Percentiles rank a stretch among this genome's conserved stretches.
Evolutionary conservation across 2,329 filamentous ascomycete species (phyloP).

Genomic region (Diaporthe eres): DNA sequence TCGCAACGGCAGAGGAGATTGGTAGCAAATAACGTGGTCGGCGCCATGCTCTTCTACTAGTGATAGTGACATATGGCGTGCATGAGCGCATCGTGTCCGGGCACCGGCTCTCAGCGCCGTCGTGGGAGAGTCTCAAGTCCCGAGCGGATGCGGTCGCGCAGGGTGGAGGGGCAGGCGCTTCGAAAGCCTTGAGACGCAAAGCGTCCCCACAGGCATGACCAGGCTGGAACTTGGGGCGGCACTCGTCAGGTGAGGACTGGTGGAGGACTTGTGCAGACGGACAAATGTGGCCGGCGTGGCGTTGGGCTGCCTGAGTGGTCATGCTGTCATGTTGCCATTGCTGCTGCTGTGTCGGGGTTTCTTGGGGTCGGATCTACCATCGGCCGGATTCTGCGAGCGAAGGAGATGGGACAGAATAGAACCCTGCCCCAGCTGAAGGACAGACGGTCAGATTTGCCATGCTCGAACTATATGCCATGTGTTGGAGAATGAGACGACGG

Average conservation of each 20-base stretch:
- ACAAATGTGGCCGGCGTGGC: conserved; percentile 14
- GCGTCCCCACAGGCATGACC: not conserved
- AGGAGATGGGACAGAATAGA: conserved; percentile 9
- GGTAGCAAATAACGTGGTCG: conserved; percentile 1
- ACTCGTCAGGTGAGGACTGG: not conserved
- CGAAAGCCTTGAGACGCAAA: not conserved
- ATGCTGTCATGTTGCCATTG: not conserved
- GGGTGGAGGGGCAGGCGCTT: not conserved
- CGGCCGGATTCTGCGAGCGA: not conserved
- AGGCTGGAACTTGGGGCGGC: conserved; percentile 6
- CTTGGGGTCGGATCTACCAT: conserved; percentile 24
- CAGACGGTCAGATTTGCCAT: not conserved
- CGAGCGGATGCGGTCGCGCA: not conserved
- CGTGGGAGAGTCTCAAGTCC: not conserved
- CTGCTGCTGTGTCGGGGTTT: conserved; percentile 6
- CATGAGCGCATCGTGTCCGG: conserved; percentile 9
- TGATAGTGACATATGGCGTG: not conserved
- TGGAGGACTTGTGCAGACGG: not conserved
- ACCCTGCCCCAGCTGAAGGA: not conserved
- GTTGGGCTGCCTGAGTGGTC: conserved; percentile 9
- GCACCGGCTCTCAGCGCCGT: conserved; percentile 4
- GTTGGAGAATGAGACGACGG: conserved; percentile 21
- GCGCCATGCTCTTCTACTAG: not conserved
- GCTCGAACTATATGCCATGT: conserved; percentile 14
- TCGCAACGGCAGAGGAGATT: not conserved